Evolutionary conservation across 352 stramenopile genomes (phyloP), one percentile per base, ranked within the genome.

Genomic region (Phytophthora constricta): DNA sequence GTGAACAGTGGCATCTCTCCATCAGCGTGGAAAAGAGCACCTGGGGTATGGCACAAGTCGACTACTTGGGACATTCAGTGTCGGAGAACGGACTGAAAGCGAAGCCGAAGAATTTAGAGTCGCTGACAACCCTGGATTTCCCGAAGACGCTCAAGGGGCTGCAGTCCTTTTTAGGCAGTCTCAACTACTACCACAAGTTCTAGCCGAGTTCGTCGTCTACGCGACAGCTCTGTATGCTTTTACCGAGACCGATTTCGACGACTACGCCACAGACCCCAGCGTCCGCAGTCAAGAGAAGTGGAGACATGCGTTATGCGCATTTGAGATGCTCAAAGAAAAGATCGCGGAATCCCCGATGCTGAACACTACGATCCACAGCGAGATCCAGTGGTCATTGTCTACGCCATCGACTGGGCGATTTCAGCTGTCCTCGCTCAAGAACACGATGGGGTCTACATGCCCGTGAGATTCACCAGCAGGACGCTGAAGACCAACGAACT

Each of bases 181-280:
- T 74, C 27, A 74, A 62, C 42, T 70, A 74, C 45, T 68, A 65
- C 45, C 39, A 50, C 28, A 19, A 34, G 4, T 64, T 73, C 53
- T 73, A 7, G 65, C 56, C 2, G 54, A 74, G n/a, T 74, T 66
- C 26, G 59, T 58, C 1, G 26, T 69, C 0, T 74, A 74, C 27
- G 66, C 66, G 19, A 25, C 59, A 0, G 8, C 19, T 16, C 14
- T 69, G 50, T 63, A 74, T n/a, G 41, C 48, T 8, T 34, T 63
- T 22, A 52, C 19, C 0, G 52, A 58, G 23, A 2, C 20, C 0
- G 46, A 64, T 8, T 56, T 68, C 25, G 19, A 47, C 0, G 52
- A 52, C 3, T 53, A 53, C 46, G 23, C 10, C 19, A 31, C 4
- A 5, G 25, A 37, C 8, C 46, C 22, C 2, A 7, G 34, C 2